Evolutionary conservation across 2,329 filamentous ascomycete genomes (phyloP), one percentile per base, ranked within the genome.

Genomic region (Diaporthe batatas): DNA sequence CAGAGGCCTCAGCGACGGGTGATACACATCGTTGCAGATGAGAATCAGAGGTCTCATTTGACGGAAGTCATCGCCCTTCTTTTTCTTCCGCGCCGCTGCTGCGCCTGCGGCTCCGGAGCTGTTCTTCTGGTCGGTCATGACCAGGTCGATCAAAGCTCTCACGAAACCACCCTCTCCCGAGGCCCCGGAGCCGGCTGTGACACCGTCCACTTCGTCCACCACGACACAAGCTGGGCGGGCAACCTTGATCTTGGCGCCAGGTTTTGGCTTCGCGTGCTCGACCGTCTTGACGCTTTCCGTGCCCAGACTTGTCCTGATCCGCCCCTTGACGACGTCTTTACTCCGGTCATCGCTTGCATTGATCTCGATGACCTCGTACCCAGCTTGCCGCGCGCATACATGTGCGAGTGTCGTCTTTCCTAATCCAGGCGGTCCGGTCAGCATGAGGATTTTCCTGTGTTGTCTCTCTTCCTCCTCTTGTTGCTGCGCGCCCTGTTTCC

Each of bases 11-110:
- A 99, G 87, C 25, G 95, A 94, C 5, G 96, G 92, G 77, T 98
- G 95, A 79, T 99, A 99, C 0, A 98, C 91, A 81, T 99, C 97
- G 78, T 99, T 99, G 85, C 96, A 99, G 77, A 99, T 96, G 62
- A 99, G 86, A 67, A 99, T 94, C 39, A 99, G 86, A 0, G 96
- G 96, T 58, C 96, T 89, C 83, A 97, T 89, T 75, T 98, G 88
- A 54, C 93, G 90, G 80, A 99, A 99, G 73, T 92, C 92, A 78
- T 98, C 96, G 0, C 92, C 92, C 80, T 94, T 96, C 81, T 90
- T 94, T 82, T 91, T 93, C 62, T 81, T 79, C 74, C 86, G 82
- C 54, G 70, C 47, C 8, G 80, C 75, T 11, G 81, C 76, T 12
- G 81, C 79, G 3, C 77, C 73, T 1, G 71, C 21, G 77, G 79